A percentile compares a stretch with the other conserved stretches of the same genome.
Conservation (phyloP, 768 basidiomycete species). For the Suillus paluster region DNA sequence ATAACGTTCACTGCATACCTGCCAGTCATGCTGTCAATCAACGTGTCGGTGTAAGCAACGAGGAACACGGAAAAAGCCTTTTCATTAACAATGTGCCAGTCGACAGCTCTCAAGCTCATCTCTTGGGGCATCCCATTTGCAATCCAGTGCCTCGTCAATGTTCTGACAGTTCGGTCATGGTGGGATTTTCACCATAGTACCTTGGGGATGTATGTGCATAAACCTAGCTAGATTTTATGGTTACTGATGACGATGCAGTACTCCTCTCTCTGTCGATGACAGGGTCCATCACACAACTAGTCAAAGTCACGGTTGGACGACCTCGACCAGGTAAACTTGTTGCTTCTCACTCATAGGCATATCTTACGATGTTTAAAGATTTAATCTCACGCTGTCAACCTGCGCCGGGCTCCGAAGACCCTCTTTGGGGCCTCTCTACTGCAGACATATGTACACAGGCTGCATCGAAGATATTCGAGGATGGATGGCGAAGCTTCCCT, state of each 20-base stretch:
- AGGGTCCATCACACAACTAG: slow-evolving; percentile 78
- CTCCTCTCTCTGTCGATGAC: slow-evolving; percentile 74
- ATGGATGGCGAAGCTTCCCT: slow-evolving; percentile 92
- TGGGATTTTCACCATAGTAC: slow-evolving; percentile 86
- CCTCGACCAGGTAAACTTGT: slow-evolving; percentile 73
- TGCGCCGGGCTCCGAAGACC: slow-evolving; percentile 61
- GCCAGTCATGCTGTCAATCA: slow-evolving; percentile 68
- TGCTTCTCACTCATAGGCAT: not conserved
- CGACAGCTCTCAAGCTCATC: slow-evolving; percentile 51
- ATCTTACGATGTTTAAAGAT: slow-evolving; percentile 17
- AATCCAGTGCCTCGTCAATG: slow-evolving; percentile 68
- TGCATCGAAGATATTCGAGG: slow-evolving; percentile 56
- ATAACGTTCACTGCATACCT: not conserved
- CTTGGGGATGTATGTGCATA: slow-evolving; percentile 30
- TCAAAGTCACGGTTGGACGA: slow-evolving; percentile 86
- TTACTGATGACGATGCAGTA: slow-evolving; percentile 43
- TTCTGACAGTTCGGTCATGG: slow-evolving; percentile 73
- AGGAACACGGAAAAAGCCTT: not conserved
- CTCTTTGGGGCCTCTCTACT: slow-evolving; percentile 70
- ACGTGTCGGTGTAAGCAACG: slow-evolving; percentile 57
- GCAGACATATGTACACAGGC: slow-evolving; percentile 79
- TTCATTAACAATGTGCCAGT: slow-evolving; percentile 13
- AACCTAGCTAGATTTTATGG: not conserved
- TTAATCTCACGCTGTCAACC: slow-evolving; percentile 61
- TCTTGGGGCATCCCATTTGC: slow-evolving; percentile 59